phyloP scores from a whole-genome alignment of 2,329 filamentous ascomycete species.

The Xylariomycetidae sp. region DNA sequence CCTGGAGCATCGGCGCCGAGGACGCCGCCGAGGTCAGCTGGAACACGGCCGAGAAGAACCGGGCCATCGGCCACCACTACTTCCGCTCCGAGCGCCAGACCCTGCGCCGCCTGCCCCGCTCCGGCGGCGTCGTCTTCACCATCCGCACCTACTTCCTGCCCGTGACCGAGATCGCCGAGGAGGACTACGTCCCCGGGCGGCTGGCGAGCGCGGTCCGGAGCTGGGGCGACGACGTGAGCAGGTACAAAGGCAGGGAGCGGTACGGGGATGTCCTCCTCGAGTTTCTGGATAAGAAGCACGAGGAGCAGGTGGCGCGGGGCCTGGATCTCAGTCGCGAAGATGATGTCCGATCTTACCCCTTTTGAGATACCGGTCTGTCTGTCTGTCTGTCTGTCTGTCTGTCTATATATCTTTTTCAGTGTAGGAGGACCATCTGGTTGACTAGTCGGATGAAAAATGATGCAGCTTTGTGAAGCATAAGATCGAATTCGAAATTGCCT shows the following conservation, averaged over 20 bases:
- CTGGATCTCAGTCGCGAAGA: constrained; percentile 45
- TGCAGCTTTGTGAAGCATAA: no score
- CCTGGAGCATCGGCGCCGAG: constrained; percentile 68
- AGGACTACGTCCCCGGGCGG: constrained; percentile 73
- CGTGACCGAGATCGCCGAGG: constrained; percentile 60
- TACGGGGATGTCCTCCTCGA: constrained; percentile 71
- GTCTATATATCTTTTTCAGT: no score
- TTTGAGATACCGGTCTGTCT: constrained; percentile 11
- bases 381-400: no score
- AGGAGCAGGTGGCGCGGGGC: constrained; percentile 65
- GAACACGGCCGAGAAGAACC: constrained; percentile 71
- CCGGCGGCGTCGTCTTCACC: constrained; percentile 63
- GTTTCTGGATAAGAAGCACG: constrained; percentile 70
- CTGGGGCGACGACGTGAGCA: constrained; percentile 73
- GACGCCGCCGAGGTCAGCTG: constrained; percentile 62
- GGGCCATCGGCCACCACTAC: constrained; percentile 66
- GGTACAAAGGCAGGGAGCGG: constrained; percentile 73
- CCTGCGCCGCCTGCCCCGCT: constrained; percentile 56
- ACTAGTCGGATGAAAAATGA: no score
- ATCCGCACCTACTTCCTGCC: constrained; percentile 78
- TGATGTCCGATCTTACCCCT: constrained; percentile 25
- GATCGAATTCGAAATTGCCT: no score
- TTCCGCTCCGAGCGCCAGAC: constrained; percentile 76
- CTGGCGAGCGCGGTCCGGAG: constrained; percentile 74
- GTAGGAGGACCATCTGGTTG: no score